These are phyloP conservation scores for Paulinella micropora DNA, from an alignment of 78 protist genomes.

Conservation along the genomic window DNA sequence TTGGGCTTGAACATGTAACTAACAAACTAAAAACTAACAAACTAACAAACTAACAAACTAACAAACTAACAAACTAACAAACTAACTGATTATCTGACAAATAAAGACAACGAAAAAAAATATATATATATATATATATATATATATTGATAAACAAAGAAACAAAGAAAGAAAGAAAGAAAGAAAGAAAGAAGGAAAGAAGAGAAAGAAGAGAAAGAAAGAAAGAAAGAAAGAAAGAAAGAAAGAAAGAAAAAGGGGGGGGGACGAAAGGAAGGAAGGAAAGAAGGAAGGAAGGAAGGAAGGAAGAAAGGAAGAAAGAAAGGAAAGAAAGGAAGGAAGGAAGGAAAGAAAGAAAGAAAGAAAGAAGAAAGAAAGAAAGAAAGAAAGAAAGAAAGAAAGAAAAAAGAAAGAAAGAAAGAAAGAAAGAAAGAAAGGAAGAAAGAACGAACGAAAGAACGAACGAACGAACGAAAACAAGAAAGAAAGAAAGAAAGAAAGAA, in stretches of 20 bases:
- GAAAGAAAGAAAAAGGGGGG: background rate
- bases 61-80: no score
- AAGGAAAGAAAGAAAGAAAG: background rate
- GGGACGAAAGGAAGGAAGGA: no score
- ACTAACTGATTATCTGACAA: no score
- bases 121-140: no score
- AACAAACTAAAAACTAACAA: no score
- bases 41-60: no score
- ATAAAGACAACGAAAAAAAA: no score
- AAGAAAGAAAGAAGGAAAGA: background rate
- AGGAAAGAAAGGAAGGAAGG: background rate
- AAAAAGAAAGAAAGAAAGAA: background rate
- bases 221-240: background rate
- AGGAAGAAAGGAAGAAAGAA: background rate
- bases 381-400: background rate
- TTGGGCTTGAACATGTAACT: background rate
- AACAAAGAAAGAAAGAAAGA: no score
- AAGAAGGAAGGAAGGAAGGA: background rate
- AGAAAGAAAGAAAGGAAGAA: background rate
- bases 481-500: background rate
- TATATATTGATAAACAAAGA: no score
- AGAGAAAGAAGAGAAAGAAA: background rate
- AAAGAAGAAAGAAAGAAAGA: background rate
- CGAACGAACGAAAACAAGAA: no score
- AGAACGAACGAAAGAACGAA: no score